Evolutionary conservation across 1,284 basidiomycete genomes (phyloP), one percentile per base, ranked within the genome.

Genomic region (Wolfiporia cocos): DNA sequence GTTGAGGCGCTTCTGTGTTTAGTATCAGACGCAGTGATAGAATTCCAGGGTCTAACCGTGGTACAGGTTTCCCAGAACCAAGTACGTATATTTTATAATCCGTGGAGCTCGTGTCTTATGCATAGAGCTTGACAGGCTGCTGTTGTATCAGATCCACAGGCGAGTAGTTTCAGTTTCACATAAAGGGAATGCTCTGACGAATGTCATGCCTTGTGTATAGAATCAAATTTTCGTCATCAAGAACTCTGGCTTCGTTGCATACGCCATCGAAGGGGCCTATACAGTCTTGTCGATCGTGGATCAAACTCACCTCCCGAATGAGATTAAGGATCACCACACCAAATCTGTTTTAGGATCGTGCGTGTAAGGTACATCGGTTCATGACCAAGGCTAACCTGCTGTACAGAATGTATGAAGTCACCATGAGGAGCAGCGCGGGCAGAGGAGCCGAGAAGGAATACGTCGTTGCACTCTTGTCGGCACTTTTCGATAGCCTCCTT

Each of bases 21-120:
- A 84, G 82, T 88, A 37, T 86, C 86, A 4, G 85, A 87, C 50
- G 81, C 86, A 1, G 81, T 86, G 15, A 78, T 88, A 34, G 77
- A 81, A 52, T 87, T 87, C 58, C 73, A 78, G 40, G 86, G 86
- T 43, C 63, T 89, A 44, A 87, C 83, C 0, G 71, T 86, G 18
- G 84, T 89, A 1, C 86, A 89, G 56, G 85, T 87, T 26, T 82
- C 83, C 2, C 85, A 88, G 66, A 88, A 88, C 52, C 78, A 80
- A 49, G 68, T 66, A 30, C 37, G 47, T 39, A 19, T 23, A 45
- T 34, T 28, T 5, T 14, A 15, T 20, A 3, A 6, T 36, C 14
- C 3, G 12, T 22, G 5, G 34, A 14, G n/a, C 11, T 9, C 6
- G 2, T 14, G 29, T 14, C 26, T 3, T 18, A 15, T 35, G 18